phyloP scores from a whole-genome alignment of 345 rosid genomes.

The Kernera saxatilis region DNA sequence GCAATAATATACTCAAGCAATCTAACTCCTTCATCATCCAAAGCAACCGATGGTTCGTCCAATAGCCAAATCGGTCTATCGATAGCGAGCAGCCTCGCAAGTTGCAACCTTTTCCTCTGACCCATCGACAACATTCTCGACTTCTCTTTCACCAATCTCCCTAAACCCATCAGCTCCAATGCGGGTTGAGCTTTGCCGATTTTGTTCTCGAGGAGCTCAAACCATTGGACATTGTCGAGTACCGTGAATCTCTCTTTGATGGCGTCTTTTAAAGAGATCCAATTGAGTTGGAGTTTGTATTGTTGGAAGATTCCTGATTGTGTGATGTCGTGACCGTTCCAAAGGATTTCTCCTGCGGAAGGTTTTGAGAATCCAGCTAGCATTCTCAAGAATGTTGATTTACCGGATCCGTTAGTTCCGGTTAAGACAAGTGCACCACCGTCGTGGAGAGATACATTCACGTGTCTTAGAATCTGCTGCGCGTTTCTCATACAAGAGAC shows the following conservation, averaged over 20 bases:
- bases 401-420: slow-evolving; percentile 78
- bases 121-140: slow-evolving; percentile 90
- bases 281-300: slow-evolving; percentile 85
- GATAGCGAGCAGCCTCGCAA: slow-evolving; percentile 73
- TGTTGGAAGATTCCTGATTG: slow-evolving; percentile 79
- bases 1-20: slow-evolving; percentile 66
- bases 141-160: slow-evolving; percentile 68
- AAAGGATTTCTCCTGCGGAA: slow-evolving; percentile 80
- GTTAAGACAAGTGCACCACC: slow-evolving; percentile 81
- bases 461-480: slow-evolving; percentile 68
- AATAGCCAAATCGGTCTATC: slow-evolving; percentile 90
- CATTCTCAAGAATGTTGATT: slow-evolving; percentile 78
- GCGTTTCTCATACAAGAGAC: slow-evolving; percentile 97
- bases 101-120: slow-evolving; percentile 79
- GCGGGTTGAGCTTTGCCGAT: slow-evolving; percentile 73
- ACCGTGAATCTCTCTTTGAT: slow-evolving; percentile 61
- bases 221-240: slow-evolving; percentile 81
- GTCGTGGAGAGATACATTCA: slow-evolving; percentile 66
- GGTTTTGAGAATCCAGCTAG: slow-evolving; percentile 81
- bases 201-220: slow-evolving; percentile 74
- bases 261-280: slow-evolving; percentile 85
- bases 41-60: slow-evolving; percentile 83
- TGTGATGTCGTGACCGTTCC: slow-evolving; percentile 84
- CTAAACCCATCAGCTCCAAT: slow-evolving; percentile 82
- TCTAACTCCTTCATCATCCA: slow-evolving; percentile 77